Evolutionary conservation across 352 stramenopile species (phyloP).

Genomic region (Peronosclerospora sorghi): DNA sequence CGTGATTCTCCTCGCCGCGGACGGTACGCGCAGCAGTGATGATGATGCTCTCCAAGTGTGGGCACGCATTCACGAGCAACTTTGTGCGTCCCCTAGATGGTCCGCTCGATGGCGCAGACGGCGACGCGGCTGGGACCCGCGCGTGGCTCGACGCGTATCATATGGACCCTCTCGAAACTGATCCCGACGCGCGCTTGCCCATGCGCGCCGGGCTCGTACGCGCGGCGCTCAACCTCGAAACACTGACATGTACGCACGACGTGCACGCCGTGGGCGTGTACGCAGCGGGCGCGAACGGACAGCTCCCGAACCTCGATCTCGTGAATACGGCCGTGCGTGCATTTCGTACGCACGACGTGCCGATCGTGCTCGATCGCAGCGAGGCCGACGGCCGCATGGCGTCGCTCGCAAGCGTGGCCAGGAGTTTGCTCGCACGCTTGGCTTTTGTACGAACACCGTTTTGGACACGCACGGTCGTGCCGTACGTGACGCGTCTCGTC

Average conservation of each 20-base stretch:
- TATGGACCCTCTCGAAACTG: constrained; percentile 27
- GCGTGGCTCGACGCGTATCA: constrained; percentile 70
- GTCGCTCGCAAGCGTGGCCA: constrained; percentile 5
- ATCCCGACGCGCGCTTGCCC: constrained; percentile 18
- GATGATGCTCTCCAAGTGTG: neutral
- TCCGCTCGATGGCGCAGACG: constrained; percentile 40
- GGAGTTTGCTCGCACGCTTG: neutral
- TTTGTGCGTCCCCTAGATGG: no score
- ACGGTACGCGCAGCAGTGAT: constrained; percentile 26
- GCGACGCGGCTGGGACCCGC: constrained; percentile 48
- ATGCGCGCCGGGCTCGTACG: constrained; percentile 74
- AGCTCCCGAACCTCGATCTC: constrained; percentile 80
- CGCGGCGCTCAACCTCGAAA: constrained; percentile 67
- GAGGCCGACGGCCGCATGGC: constrained; percentile 2
- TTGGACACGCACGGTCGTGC: constrained; percentile 7
- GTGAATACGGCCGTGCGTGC: constrained; percentile 66
- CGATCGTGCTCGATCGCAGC: constrained; percentile 36
- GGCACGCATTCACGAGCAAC: no score
- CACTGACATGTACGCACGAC: constrained; percentile 14
- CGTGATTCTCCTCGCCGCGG: constrained; percentile 62
- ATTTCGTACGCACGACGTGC: constrained; percentile 32
- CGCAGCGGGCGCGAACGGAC: constrained; percentile 64
- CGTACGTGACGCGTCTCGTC: constrained; percentile 44
- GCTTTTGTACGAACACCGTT: neutral
- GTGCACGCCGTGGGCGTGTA: constrained; percentile 43